Conservation (phyloP, 495 filamentous ascomycete genomes). For the Aspergillus funiculosus region DNA sequence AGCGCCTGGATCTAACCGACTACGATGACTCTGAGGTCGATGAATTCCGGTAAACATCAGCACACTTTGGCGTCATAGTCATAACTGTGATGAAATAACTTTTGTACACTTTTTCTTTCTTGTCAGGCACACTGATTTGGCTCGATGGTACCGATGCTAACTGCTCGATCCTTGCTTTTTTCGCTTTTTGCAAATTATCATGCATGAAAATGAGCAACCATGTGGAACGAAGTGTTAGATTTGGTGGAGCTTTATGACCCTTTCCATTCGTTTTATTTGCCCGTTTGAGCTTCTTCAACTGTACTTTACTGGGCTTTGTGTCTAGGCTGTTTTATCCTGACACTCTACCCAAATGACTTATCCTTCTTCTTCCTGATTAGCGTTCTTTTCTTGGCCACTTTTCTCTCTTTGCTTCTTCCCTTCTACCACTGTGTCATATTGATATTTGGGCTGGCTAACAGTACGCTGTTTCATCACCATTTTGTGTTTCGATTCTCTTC, state of each 20-base stretch:
- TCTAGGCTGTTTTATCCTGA: slow-evolving; percentile 5
- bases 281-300: slow-evolving; percentile 12
- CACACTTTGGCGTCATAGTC: background rate
- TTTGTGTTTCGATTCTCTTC: background rate
- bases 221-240: slow-evolving; percentile 39
- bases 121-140: slow-evolving; percentile 13
- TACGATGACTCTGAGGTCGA: slow-evolving; percentile 35
- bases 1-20: slow-evolving; percentile 35
- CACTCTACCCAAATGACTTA: slow-evolving; percentile 1
- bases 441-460: slow-evolving; percentile 3
- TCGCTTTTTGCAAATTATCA: slow-evolving; percentile 34
- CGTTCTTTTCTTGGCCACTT: slow-evolving; percentile 10
- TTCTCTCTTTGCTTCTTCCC: slow-evolving; percentile 5
- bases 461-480: background rate
- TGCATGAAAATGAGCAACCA: slow-evolving; percentile 40
- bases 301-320: slow-evolving; percentile 14
- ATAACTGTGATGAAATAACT: background rate
- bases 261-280: slow-evolving; percentile 12
- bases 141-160: slow-evolving; percentile 2
- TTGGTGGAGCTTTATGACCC: slow-evolving; percentile 27
- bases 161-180: slow-evolving; percentile 13
- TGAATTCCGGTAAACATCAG: slow-evolving; percentile 35
- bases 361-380: slow-evolving; percentile 15
- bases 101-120: slow-evolving; percentile 9
- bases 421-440: background rate